Conservation (phyloP, 768 basidiomycete species). For the Tylopilus sp. region DNA sequence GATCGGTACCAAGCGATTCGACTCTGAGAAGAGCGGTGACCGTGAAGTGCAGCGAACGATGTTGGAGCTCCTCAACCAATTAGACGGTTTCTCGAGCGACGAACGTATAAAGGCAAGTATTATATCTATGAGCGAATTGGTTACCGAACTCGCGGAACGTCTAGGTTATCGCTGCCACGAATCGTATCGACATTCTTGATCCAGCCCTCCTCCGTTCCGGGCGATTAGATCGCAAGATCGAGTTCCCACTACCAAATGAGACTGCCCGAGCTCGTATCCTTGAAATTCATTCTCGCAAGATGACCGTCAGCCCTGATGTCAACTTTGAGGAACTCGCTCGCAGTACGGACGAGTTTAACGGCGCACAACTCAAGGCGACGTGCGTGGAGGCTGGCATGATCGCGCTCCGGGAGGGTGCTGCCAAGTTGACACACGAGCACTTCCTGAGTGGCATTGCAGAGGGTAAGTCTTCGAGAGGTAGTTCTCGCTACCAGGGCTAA, state of each 20-base stretch:
- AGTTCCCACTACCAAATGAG: slow-evolving; percentile 96
- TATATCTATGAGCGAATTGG: not conserved
- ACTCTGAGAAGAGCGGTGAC: slow-evolving; percentile 98
- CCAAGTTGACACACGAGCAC: slow-evolving; percentile 88
- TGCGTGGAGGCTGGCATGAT: slow-evolving; percentile 99
- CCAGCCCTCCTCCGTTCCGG: slow-evolving; percentile 98
- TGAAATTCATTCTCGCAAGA: slow-evolving; percentile 96
- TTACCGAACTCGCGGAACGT: slow-evolving; percentile 6
- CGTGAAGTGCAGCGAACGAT: slow-evolving; percentile 99
- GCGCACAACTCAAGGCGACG: slow-evolving; percentile 94
- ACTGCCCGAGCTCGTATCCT: slow-evolving; percentile 94
- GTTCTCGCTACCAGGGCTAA: slow-evolving; percentile 18
- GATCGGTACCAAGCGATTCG: slow-evolving; percentile 98
- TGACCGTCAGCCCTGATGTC: slow-evolving; percentile 82
- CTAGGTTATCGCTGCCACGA: slow-evolving; percentile 97
- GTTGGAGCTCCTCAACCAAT: slow-evolving; percentile 96
- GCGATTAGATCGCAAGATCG: slow-evolving; percentile 96
- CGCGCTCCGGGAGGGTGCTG: slow-evolving; percentile 88
- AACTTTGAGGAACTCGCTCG: slow-evolving; percentile 97
- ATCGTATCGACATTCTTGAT: slow-evolving; percentile 97
- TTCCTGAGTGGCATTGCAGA: slow-evolving; percentile 91
- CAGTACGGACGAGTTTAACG: slow-evolving; percentile 98
- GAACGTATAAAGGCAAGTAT: slow-evolving; percentile 86
- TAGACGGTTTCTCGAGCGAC: slow-evolving; percentile 97
- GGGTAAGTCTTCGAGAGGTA: slow-evolving; percentile 43